Base-by-base conservation (phyloP, 176 grass and related monocot genomes). In the sorghum (Sorghum bicolor) region DNA sequence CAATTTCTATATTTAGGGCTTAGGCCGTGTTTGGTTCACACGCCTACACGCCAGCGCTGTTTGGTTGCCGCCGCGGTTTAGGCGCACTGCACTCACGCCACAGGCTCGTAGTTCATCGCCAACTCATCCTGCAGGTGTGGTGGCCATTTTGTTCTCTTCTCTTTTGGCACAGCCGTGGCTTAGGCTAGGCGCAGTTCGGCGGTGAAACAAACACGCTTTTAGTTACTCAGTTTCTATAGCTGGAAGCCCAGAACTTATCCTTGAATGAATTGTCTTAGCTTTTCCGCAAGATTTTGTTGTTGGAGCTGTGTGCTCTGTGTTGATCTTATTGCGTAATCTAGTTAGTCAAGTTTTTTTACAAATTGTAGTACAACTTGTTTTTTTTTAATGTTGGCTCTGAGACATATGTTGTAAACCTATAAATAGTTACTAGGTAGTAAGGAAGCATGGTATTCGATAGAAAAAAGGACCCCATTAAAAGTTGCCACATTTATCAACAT, bases 381-480 rank as follows among this genome's bases (percentile, higher is more conserved):
- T 47, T 67, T 66, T 13, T n/a, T n/a, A n/a, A 37, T 24, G 66
- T 33, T 87, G 26, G 14, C 19, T 75, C 32, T 24, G 70, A 64
- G 29, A 75, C 31, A 53, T 10, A 63, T 8, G 40, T 25, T 60
- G n/a, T 10, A 60, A 60, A 60, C 55, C 62, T 31, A 32, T 40
- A 87, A 40, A 17, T 67, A 19, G 60, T 75, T 75, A 75, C 16
- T 66, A 33, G 16, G 10, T 52, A 65, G 58, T 22, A 71, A 79
- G 29, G 30, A 15, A 5, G 15, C 33, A 29, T 41, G 30, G 32
- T 43, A 14, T 16, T 8, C 62, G 34, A 34, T 67, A 33, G 6
- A 47, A 48, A 65, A 40, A 40, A 29, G 36, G 34, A 25, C 29
- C 65, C 4, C 2, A n/a, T 55, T 17, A 28, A 38, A 66, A n/a